phyloP scores from a whole-genome alignment of 768 basidiomycete genomes.

The Neoboletus magnificus region DNA sequence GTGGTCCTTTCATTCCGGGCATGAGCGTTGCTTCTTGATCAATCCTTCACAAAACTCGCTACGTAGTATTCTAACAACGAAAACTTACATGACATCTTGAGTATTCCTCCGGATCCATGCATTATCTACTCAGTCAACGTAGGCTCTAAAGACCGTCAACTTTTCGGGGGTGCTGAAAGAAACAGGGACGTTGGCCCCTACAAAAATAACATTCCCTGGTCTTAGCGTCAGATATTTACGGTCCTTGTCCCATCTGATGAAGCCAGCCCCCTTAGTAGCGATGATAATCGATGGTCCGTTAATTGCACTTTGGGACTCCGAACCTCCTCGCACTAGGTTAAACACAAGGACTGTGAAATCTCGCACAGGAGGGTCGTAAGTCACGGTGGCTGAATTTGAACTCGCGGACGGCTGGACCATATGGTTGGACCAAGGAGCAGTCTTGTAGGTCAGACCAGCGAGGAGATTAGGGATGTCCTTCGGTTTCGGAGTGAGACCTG shows the following conservation, averaged over 20 bases:
- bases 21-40: background rate
- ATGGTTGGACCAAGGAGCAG: conserved; percentile 67
- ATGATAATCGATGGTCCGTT: conserved; percentile 85
- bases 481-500: conserved; percentile 94
- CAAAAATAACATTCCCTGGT: conserved; percentile 76
- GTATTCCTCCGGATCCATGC: background rate
- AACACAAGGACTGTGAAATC: conserved; percentile 87
- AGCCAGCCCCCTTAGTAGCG: conserved; percentile 66
- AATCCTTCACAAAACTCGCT: background rate
- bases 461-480: conserved; percentile 92
- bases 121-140: conserved; percentile 17
- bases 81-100: background rate
- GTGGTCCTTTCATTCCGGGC: background rate
- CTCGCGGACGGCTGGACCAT: conserved; percentile 60
- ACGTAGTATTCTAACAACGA: background rate
- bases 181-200: conserved; percentile 68
- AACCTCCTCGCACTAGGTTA: conserved; percentile 41
- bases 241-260: conserved; percentile 46
- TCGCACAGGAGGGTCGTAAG: conserved; percentile 90
- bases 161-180: conserved; percentile 38
- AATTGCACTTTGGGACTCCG: conserved; percentile 57
- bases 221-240: conserved; percentile 39
- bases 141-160: conserved; percentile 30
- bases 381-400: conserved; percentile 36
- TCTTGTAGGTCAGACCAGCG: conserved; percentile 78